Evolutionary conservation across 352 stramenopile species (phyloP), one percentile per base, ranked within the genome.

Genomic region (Pythium sp.): DNA sequence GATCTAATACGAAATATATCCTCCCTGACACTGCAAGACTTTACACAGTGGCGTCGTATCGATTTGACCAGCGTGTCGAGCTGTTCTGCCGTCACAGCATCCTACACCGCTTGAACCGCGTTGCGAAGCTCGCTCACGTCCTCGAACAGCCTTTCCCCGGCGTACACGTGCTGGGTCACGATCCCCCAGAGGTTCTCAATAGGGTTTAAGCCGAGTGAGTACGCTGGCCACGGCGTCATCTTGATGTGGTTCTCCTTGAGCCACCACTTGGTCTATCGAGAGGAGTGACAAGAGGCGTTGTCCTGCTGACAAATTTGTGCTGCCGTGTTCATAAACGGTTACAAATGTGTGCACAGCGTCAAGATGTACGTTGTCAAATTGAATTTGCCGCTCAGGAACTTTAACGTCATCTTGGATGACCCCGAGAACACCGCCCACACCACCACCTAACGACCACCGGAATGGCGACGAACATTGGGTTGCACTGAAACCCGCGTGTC

Each of bases 51-150:
- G n/a, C n/a, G n/a, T n/a, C n/a, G n/a, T n/a, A n/a, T n/a, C n/a
- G n/a, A n/a, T n/a, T 53, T 53, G 46, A 26, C 46, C 14, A 53
- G 46, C 18, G 8, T 53, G 46, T 53, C 46, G 18, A 53, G 46
- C 46, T 26, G 46, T 22, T 53, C 46, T 8, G 0, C 3, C 18
- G 46, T 53, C 46, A 24, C 46, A 53, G 18, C 46, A n/a, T 53
- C 46, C 46, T 15, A 53, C n/a, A 15, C 46, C 3, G 46, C 18
- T 53, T 53, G 15, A 22, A 24, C 46, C 15, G 18, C 46, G 1
- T 53, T 53, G n/a, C n/a, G n/a, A n/a, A n/a, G n/a, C n/a, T n/a
- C n/a, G 46, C 46, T n/a, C 46, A 53, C 46, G 46, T 53, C 46
- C 5, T 26, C 15, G 18, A 22, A 24, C 46, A 5, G 46, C 46